phyloP scores from a whole-genome alignment of 2,329 filamentous ascomycete species.

The Didymella pinodella region DNA sequence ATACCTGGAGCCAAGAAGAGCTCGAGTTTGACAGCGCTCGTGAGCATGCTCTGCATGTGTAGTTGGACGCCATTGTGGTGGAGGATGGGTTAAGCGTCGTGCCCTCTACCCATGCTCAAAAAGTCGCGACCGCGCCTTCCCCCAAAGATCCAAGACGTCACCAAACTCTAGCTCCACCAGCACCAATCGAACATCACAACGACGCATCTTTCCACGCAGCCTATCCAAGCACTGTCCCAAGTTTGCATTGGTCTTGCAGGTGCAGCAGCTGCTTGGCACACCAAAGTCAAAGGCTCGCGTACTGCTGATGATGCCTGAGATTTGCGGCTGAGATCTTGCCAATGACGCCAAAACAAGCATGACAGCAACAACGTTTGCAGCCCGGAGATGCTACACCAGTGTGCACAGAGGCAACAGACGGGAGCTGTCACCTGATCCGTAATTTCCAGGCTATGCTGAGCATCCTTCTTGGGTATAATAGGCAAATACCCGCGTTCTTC shows the following conservation, averaged over 20 bases:
- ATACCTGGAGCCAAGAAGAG: slow-evolving; percentile 32
- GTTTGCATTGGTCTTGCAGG: not conserved
- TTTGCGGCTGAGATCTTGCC: not conserved
- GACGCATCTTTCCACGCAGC: not conserved
- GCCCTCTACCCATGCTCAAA: slow-evolving; percentile 23
- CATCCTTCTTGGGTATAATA: slow-evolving; percentile 11
- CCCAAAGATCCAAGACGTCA: slow-evolving; percentile 45
- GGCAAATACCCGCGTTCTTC: slow-evolving; percentile 10
- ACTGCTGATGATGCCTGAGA: not conserved
- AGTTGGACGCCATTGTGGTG: slow-evolving; percentile 47
- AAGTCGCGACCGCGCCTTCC: slow-evolving; percentile 40
- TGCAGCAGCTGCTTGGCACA: slow-evolving; percentile 7
- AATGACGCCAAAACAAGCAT: slow-evolving; percentile 8
- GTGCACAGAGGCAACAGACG: not conserved
- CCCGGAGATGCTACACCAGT: slow-evolving; percentile 6
- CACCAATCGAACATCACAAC: slow-evolving; percentile 20
- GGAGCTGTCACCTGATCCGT: slow-evolving; percentile 7
- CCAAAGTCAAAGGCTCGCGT: not conserved
- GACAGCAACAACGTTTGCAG: slow-evolving; percentile 1
- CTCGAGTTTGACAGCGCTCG: slow-evolving; percentile 34
- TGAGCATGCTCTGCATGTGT: slow-evolving; percentile 49
- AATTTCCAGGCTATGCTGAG: slow-evolving; percentile 4
- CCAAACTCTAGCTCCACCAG: slow-evolving; percentile 29
- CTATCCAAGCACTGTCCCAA: not conserved
- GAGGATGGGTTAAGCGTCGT: slow-evolving; percentile 2